A percentile compares a stretch with the other conserved stretches of the same genome.
Evolutionary conservation across 2,329 filamentous ascomycete genomes (phyloP).

Genomic region (Lachnellula hyalina): DNA sequence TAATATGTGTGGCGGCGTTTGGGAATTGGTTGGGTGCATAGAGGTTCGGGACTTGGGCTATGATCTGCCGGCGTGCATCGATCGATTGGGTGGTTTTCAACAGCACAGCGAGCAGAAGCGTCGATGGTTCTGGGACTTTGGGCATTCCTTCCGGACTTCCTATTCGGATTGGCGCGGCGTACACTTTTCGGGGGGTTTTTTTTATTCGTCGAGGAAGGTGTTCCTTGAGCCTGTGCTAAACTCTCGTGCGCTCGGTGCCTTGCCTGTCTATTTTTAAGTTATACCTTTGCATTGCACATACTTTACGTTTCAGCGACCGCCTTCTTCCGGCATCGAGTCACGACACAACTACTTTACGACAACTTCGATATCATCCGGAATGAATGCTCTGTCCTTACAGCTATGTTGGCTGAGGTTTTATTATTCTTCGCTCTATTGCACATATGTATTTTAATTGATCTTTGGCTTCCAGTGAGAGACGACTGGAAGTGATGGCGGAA

Average conservation of each 20-base stretch:
- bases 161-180: slow-evolving; percentile 17
- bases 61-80: slow-evolving; percentile 31
- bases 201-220: slow-evolving; percentile 13
- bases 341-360: neutral
- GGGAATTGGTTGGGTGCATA: slow-evolving; percentile 22
- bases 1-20: slow-evolving; percentile 37
- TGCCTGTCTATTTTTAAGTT: slow-evolving; percentile 9
- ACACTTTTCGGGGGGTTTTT: slow-evolving; percentile 22
- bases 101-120: slow-evolving; percentile 25
- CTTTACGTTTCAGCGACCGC: slow-evolving; percentile 6
- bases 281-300: slow-evolving; percentile 16
- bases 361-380: neutral
- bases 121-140: slow-evolving; percentile 15
- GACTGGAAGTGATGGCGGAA: neutral
- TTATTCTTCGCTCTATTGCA: slow-evolving; percentile 6
- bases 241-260: slow-evolving; percentile 30
- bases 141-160: neutral
- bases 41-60: slow-evolving; percentile 14
- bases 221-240: slow-evolving; percentile 29
- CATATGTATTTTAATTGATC: slow-evolving; percentile 8
- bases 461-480: neutral
- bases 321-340: slow-evolving; percentile 5
- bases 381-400: neutral
- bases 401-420: slow-evolving; percentile 1
- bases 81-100: slow-evolving; percentile 24